phyloP scores from a whole-genome alignment of 176 grass and related monocot genomes.

The Bothriochloa decipiens region DNA sequence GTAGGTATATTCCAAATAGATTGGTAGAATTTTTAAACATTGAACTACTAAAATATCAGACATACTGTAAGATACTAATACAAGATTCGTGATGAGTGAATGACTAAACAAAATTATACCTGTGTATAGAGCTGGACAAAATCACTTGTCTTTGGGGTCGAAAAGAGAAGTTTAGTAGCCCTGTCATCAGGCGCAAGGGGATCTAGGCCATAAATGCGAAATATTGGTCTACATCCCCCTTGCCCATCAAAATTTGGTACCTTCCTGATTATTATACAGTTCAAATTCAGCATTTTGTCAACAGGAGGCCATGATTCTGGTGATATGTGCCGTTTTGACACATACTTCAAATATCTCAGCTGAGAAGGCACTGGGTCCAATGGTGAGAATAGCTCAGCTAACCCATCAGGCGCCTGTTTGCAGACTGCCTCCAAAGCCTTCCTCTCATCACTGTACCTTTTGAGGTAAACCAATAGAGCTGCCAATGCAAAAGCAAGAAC shows the following conservation, averaged over 20 bases:
- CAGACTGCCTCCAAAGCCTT: constrained; percentile 79
- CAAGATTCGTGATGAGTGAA: not conserved
- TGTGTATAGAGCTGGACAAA: constrained; percentile 70
- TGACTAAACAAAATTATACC: constrained; percentile 58
- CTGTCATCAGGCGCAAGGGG: constrained; percentile 52
- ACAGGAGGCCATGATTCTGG: constrained; percentile 66
- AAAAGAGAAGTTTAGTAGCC: constrained; percentile 78
- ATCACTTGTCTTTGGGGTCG: constrained; percentile 59
- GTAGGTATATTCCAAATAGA: constrained; percentile 10
- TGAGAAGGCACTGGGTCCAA: constrained; percentile 87
- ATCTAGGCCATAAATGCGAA: constrained; percentile 81
- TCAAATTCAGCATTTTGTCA: constrained; percentile 61
- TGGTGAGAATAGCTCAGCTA: constrained; percentile 76
- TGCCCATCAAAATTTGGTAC: constrained; percentile 84
- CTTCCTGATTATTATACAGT: constrained; percentile 68
- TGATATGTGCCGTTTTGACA: constrained; percentile 69
- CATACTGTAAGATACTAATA: not conserved
- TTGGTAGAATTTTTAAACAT: not conserved
- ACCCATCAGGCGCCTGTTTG: constrained; percentile 65
- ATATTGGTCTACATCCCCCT: constrained; percentile 79
- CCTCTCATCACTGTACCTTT: constrained; percentile 60
- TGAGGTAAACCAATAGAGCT: constrained; percentile 76
- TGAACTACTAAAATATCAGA: constrained; percentile 16
- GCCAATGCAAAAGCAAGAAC: constrained; percentile 85
- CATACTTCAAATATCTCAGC: constrained; percentile 88